These are phyloP conservation scores for Penicillium sp. DNA, from an alignment of 2,329 filamentous ascomycete species.

Conservation along the genomic window DNA sequence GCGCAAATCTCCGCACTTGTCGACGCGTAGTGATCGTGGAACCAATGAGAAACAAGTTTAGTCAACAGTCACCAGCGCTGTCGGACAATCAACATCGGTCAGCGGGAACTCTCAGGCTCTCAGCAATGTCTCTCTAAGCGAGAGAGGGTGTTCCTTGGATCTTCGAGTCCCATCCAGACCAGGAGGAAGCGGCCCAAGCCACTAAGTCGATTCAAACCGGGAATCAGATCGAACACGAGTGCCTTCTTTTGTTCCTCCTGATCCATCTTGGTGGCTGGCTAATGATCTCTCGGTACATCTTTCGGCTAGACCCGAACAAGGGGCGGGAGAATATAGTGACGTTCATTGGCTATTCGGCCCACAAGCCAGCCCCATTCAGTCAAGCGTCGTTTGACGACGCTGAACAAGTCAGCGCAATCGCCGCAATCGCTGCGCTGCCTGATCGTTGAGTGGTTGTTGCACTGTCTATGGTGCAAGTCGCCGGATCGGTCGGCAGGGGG, in stretches of 20 bases:
- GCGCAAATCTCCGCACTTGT: neutral
- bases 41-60: neutral
- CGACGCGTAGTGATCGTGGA: neutral
- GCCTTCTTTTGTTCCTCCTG: neutral
- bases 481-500: conserved; percentile 10
- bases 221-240: conserved; percentile 2
- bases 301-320: conserved; percentile 14
- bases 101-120: neutral
- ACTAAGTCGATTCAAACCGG: neutral
- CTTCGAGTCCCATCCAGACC: neutral
- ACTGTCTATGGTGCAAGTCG: neutral
- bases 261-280: neutral
- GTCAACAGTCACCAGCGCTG: neutral
- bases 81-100: neutral
- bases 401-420: neutral
- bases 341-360: neutral
- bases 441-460: neutral
- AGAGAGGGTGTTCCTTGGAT: neutral
- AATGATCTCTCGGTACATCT: neutral
- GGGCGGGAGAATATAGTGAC: conserved; percentile 3
- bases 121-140: neutral
- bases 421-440: neutral
- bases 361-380: conserved; percentile 1
- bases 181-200: conserved; percentile 2
- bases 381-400: neutral